phyloP scores from a whole-genome alignment of 139 green algal species.

The Spirogloea muscicola region DNA sequence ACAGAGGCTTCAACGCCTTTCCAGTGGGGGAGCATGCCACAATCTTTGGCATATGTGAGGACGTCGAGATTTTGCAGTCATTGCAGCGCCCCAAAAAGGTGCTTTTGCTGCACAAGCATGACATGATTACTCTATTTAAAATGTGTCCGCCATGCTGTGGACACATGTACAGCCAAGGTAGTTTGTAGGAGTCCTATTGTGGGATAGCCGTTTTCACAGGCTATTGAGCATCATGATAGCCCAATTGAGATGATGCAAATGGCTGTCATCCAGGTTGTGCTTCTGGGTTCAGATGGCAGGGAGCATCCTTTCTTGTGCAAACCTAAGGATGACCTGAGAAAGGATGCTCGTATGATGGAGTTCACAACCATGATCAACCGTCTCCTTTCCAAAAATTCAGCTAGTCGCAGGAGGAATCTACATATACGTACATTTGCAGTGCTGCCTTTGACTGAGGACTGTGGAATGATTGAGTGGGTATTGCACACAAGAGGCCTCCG shows the following conservation, averaged over 20 bases:
- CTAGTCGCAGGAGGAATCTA: constrained; percentile 66
- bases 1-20: constrained; percentile 17
- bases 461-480: constrained; percentile 84
- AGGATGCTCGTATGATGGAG: constrained; percentile 97
- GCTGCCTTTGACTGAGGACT: constrained; percentile 88
- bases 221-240: too few relatives aligned
- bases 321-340: constrained; percentile 96
- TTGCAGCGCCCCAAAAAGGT: constrained; percentile 91
- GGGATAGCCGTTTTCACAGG: too few relatives aligned
- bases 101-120: too few relatives aligned
- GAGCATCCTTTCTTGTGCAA: constrained; percentile 93
- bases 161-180: too few relatives aligned
- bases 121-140: too few relatives aligned
- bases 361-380: constrained; percentile 71
- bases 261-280: constrained; percentile 39
- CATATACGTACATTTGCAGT: constrained; percentile 82
- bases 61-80: constrained; percentile 73
- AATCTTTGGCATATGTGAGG: constrained; percentile 74
- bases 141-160: too few relatives aligned
- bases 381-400: constrained; percentile 54
- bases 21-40: constrained; percentile 48
- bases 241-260: too few relatives aligned
- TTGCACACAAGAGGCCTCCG: constrained; percentile 62
- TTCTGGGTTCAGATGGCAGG: constrained; percentile 72
- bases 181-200: too few relatives aligned